phyloP scores from a whole-genome alignment of 2,329 filamentous ascomycete species.

The Microdochium nivale region DNA sequence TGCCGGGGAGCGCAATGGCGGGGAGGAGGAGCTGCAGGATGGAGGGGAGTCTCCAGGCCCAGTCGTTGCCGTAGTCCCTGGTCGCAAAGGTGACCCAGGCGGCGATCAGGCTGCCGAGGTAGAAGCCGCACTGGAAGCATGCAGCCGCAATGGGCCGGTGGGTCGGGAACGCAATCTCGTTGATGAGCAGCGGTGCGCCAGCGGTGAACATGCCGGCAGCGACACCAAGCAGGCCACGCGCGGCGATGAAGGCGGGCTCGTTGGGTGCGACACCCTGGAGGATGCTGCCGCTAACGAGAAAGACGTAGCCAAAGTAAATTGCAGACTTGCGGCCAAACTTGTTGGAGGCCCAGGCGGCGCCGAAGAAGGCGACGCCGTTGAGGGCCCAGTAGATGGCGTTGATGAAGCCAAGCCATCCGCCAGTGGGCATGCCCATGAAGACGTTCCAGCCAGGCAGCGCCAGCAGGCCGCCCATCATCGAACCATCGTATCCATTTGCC shows the following conservation, averaged over 20 bases:
- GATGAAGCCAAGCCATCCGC: too few relatives aligned
- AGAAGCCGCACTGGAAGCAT: conserved; percentile 22
- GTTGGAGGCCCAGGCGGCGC: too few relatives aligned
- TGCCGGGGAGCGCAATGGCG: background rate
- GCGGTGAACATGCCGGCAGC: conserved; percentile 22
- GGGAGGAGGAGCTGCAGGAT: conserved; percentile 1
- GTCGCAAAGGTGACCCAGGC: conserved; percentile 17
- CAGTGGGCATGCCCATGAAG: conserved; percentile 15
- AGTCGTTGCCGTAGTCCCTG: background rate
- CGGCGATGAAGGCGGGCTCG: conserved; percentile 20
- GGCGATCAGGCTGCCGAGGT: conserved; percentile 16
- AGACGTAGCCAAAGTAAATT: conserved; percentile 21
- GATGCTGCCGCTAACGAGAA: conserved; percentile 18
- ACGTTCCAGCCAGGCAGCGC: conserved; percentile 20
- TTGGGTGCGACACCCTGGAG: conserved; percentile 19
- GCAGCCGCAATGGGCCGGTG: conserved; percentile 24
- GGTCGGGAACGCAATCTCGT: conserved; percentile 32
- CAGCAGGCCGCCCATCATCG: conserved; percentile 20
- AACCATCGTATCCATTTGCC: conserved; percentile 8
- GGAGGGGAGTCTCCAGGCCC: conserved; percentile 2
- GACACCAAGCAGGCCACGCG: conserved; percentile 25
- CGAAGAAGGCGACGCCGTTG: too few relatives aligned
- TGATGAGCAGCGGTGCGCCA: conserved; percentile 27
- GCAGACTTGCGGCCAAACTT: conserved; percentile 22
- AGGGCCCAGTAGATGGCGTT: too few relatives aligned